phyloP scores from a whole-genome alignment of 441 rosid species.

The Pelargonium australe region DNA sequence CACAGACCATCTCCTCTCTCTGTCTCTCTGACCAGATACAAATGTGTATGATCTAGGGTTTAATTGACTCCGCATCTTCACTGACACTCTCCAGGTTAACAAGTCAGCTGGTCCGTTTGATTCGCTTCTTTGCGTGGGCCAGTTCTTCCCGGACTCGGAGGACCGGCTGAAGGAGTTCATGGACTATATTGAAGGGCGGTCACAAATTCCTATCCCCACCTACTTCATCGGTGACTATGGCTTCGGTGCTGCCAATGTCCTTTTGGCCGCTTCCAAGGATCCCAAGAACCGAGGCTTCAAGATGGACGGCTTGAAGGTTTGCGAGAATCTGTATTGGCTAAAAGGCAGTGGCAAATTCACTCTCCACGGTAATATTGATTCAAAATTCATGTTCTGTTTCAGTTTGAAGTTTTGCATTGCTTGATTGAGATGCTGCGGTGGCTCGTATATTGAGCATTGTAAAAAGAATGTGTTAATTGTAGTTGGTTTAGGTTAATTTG shows the following conservation, averaged over 20 bases:
- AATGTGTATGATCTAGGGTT: constrained; percentile 18
- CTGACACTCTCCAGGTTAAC: constrained; percentile 43
- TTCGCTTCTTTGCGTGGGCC: constrained; percentile 79
- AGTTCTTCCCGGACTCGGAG: constrained; percentile 72
- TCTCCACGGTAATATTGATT: constrained; percentile 45
- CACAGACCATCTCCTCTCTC: constrained; percentile 15
- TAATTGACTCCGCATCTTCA: constrained; percentile 2
- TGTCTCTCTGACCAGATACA: neutral
- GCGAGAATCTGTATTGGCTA: constrained; percentile 68
- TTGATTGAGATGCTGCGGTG: neutral
- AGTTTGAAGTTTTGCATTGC: neutral
- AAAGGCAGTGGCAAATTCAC: constrained; percentile 91
- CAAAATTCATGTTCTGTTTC: neutral
- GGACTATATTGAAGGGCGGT: constrained; percentile 61
- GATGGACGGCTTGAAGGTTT: constrained; percentile 69
- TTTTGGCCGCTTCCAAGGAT: constrained; percentile 48
- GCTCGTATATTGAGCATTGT: neutral
- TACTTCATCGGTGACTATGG: constrained; percentile 94
- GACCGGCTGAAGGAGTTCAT: constrained; percentile 58
- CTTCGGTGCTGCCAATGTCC: constrained; percentile 50
- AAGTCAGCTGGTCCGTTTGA: constrained; percentile 93
- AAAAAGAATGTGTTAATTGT: neutral
- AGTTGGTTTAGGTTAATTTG: neutral
- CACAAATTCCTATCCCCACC: constrained; percentile 64
- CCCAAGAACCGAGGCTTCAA: constrained; percentile 69